Evolutionary conservation across 495 filamentous ascomycete genomes (phyloP), one percentile per base, ranked within the genome.

Genomic region (Tuber brumale): DNA sequence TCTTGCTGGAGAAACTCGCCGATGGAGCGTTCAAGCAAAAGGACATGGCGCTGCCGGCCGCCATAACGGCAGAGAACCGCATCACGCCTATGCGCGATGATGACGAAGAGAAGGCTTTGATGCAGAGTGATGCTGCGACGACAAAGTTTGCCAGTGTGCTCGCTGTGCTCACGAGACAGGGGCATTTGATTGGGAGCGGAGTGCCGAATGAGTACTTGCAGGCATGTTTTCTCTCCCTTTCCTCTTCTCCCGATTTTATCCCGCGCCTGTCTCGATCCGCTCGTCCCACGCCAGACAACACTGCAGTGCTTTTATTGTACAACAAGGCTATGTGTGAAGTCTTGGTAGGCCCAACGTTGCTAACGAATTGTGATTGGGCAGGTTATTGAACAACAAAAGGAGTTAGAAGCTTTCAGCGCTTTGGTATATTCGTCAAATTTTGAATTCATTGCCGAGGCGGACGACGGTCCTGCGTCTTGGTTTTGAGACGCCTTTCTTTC

Each of bases 401-500:
- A 97, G 77, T 86, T 98, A n/a, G 93, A 96, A 81, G 94, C 92
- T 0, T 97, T 98, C 79, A 93, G 95, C 7, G 95, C 95, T 2
- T 91, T 97, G 12, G 92, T 98, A 43, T 98, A 97, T 83, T 94
- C 91, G 76, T 94, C 92, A 71, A 97, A 97, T 84, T 97, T 83
- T 75, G 82, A 83, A 70, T 82, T 76, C 57, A 77, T 74, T 76
- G 75, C 77, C 74, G 79, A 79, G 76, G 70, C 70, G 35, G 74
- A 81, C 14, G 79, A 80, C 75, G 72, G 73, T 21, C 70, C 35
- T 75, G 46, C 78, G 23, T 73, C 51, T 51, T 80, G 78, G 72
- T 75, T 80, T 35, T 66, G 57, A 66, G 27, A 66, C 57, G 16
- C 14, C 27, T 66, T 66, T 66, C 57, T 66, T 66, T 31, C 35